These are phyloP conservation scores for Mycena chlorophos DNA, from an alignment of 768 basidiomycete genomes.

Conservation along the genomic window DNA sequence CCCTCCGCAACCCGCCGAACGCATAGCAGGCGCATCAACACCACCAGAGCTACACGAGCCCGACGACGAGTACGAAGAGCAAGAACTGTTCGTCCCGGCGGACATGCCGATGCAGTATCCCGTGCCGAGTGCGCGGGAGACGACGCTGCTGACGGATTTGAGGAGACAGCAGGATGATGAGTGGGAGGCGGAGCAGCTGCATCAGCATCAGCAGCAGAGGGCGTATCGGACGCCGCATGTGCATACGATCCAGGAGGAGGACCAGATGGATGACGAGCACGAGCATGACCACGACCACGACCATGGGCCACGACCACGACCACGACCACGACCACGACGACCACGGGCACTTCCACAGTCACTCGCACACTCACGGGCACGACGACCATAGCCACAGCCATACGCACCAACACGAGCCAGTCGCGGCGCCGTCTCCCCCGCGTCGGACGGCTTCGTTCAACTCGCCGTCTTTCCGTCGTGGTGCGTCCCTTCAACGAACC, in stretches of 20 bases:
- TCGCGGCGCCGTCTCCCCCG: conserved; percentile 10
- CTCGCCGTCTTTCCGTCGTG: conserved; percentile 19
- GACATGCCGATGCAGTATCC: conserved; percentile 43
- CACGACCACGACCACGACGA: background rate
- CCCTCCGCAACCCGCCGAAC: conserved; percentile 70
- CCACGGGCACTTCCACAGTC: background rate
- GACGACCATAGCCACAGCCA: too few species aligned
- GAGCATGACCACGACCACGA: conserved; percentile 11
- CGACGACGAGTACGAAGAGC: conserved; percentile 56
- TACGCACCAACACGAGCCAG: background rate
- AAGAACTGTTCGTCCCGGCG: conserved; percentile 73
- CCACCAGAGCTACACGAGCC: conserved; percentile 55
- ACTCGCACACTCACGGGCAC: background rate
- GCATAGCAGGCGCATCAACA: conserved; percentile 49
- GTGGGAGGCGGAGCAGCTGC: conserved; percentile 18
- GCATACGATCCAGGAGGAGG: conserved; percentile 19
- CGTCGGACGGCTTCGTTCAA: conserved; percentile 17
- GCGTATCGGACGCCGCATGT: conserved; percentile 8
- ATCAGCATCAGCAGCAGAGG: too few species aligned
- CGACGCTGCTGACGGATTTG: conserved; percentile 33
- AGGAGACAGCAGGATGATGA: conserved; percentile 32
- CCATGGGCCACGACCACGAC: conserved; percentile 9
- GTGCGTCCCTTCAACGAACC: conserved; percentile 14
- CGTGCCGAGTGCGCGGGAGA: too few species aligned
- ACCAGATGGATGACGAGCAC: background rate